Conservation (phyloP, 345 rosid species). For the Cardiospermum halicacabum region DNA sequence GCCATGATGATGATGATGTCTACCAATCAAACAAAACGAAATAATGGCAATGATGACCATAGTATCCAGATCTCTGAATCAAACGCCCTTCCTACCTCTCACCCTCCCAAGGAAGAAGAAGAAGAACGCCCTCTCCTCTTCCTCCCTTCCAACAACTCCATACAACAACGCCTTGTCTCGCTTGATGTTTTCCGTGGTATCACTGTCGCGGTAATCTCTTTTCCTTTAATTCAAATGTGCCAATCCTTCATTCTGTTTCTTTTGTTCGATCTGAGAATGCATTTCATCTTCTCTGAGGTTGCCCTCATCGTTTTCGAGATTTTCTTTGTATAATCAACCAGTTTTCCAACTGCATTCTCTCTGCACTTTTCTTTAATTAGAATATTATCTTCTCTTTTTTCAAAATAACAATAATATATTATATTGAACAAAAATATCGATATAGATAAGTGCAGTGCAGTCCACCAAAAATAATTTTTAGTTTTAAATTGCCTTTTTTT, state of each 20-base stretch:
- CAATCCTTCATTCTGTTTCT: background rate
- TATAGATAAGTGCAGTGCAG: no score
- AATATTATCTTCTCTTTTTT: background rate
- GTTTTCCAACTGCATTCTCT: background rate
- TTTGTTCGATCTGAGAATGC: background rate
- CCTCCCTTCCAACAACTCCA: constrained; percentile 1
- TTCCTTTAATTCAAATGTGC: no score
- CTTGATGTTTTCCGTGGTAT: constrained; percentile 76
- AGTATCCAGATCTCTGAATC: constrained; percentile 33
- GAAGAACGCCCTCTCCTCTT: constrained; percentile 12
- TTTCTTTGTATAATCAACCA: no score
- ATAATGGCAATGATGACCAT: constrained; percentile 11
- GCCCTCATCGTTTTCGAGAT: background rate
- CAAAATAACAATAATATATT: no score
- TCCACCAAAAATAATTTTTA: background rate
- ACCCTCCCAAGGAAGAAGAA: background rate
- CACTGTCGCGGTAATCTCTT: constrained; percentile 47
- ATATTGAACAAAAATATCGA: no score
- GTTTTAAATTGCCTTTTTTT: no score
- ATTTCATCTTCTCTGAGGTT: background rate
- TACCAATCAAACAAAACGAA: constrained; percentile 20
- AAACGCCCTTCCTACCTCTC: background rate
- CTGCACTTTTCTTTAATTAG: no score
- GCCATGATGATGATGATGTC: constrained; percentile 19
- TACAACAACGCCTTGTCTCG: constrained; percentile 41